Percentiles rank a stretch among this genome's conserved stretches.
phyloP scores from a whole-genome alignment of 225 moss, liverwort and hornwort species.

The Physcomitrium patens region DNA sequence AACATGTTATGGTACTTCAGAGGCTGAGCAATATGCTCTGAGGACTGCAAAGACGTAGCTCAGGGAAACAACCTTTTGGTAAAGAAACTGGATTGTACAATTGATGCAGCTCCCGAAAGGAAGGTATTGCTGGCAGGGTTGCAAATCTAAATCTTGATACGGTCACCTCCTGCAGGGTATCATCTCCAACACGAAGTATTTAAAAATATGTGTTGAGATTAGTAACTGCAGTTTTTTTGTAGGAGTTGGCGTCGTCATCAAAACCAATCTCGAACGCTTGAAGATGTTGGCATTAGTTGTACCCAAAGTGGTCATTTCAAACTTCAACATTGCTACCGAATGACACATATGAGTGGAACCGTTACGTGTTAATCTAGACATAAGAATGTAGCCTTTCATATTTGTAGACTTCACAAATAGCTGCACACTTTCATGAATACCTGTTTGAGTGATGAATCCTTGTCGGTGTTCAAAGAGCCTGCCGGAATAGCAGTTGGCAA shows the following conservation, averaged over 20 bases:
- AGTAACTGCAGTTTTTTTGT: neutral
- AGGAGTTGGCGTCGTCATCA: neutral
- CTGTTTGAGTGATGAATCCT: constrained; percentile 44
- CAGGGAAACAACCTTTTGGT: constrained; percentile 43
- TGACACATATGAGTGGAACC: neutral
- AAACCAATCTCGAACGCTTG: neutral
- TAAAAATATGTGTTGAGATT: neutral
- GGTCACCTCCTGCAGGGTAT: constrained; percentile 42
- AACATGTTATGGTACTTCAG: neutral
- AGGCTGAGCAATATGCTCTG: neutral
- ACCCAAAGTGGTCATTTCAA: neutral
- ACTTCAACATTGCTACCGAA: neutral
- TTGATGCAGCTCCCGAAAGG: constrained; percentile 44
- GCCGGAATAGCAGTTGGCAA: constrained; percentile 21
- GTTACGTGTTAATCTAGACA: neutral
- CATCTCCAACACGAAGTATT: constrained; percentile 31
- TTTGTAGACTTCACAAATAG: neutral
- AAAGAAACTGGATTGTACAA: constrained; percentile 40
- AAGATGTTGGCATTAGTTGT: neutral
- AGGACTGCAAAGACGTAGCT: neutral
- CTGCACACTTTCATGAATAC: constrained; percentile 23
- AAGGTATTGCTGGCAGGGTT: constrained; percentile 32
- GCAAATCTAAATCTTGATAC: constrained; percentile 37
- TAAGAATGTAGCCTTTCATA: neutral
- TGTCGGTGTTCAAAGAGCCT: constrained; percentile 30